Percentiles rank a stretch among this genome's conserved stretches.
phyloP scores from a whole-genome alignment of 768 basidiomycete species.

The Phaffia tasmanica region DNA sequence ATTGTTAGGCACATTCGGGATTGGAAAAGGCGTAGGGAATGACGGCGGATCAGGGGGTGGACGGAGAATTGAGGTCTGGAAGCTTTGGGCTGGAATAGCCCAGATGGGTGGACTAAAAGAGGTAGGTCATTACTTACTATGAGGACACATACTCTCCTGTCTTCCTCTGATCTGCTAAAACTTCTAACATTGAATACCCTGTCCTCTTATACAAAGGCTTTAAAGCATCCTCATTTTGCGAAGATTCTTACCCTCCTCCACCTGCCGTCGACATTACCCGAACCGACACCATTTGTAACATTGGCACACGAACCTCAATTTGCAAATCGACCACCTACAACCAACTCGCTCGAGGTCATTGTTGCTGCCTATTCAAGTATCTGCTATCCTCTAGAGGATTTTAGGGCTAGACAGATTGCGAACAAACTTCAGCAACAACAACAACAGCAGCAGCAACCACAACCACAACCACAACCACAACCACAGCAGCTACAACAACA shows the following conservation, averaged over 20 bases:
- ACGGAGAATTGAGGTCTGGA: neutral
- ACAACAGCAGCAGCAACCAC: neutral
- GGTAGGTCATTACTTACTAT: neutral
- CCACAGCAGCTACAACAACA: neutral
- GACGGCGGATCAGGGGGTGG: conserved; percentile 16
- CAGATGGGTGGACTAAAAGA: neutral
- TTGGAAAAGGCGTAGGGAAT: conserved; percentile 6
- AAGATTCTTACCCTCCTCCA: conserved; percentile 2
- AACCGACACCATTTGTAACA: neutral
- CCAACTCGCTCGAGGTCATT: conserved; percentile 6
- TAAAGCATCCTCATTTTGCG: neutral
- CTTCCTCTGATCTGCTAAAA: neutral
- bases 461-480: neutral
- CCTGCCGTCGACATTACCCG: neutral
- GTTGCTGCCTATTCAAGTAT: neutral
- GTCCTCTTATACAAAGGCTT: neutral
- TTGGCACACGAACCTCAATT: neutral
- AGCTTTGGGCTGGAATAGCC: neutral
- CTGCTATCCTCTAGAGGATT: conserved; percentile 5
- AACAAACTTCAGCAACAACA: neutral
- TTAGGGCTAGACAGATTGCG: neutral
- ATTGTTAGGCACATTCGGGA: conserved; percentile 2
- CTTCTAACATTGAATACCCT: neutral
- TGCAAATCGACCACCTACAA: neutral
- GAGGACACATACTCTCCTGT: neutral